Evolutionary conservation across 352 stramenopile species (phyloP), one percentile per base, ranked within the genome.

Genomic region (Globisporangium viniferum): DNA sequence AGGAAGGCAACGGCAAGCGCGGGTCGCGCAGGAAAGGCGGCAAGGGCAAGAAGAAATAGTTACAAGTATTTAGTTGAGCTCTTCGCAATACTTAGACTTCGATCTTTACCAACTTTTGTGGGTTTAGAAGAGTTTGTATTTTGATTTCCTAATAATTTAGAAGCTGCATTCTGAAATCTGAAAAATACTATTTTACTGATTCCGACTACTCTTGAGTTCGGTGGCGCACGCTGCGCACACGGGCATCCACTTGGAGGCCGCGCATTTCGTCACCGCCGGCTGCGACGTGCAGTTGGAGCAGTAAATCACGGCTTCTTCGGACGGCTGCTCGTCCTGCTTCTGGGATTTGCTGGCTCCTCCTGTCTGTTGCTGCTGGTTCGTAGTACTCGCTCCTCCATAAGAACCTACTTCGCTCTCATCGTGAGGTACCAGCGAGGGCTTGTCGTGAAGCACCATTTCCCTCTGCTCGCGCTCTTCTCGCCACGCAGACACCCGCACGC

Each of bases 231-330:
- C 73, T 5, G 67, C 65, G 70, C 87, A 95, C 33, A 95, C 85
- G 22, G 85, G 87, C 87, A 95, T 93, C 87, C 85, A 93, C 68
- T 95, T 95, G 27, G 87, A 93, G 5, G 87, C 87, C 29, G 85
- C 68, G 65, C 87, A 95, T 57, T 95, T 95, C 6, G 84, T 91
- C 67, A 81, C 82, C 29, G 87, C 87, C 10, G 79, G 73, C 14
- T 73, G 62, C 0, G 68, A 77, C 4, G 59, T 77, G 65, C 87
- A 95, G 59, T 85, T 81, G 20, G 75, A 91, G 66, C 87, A 95
- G 49, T 77, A 79, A 70, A 93, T 91, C 20, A 82, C 71, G 41
- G 75, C 75, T 20, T 68, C 49, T 24, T 82, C 77, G 24, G 24
- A 0, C 14, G 58, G 72, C 73, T 75, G 78, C n/a, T 66, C 59